Base-by-base conservation (phyloP, 768 basidiomycete species). In the Lactarius quietus region DNA sequence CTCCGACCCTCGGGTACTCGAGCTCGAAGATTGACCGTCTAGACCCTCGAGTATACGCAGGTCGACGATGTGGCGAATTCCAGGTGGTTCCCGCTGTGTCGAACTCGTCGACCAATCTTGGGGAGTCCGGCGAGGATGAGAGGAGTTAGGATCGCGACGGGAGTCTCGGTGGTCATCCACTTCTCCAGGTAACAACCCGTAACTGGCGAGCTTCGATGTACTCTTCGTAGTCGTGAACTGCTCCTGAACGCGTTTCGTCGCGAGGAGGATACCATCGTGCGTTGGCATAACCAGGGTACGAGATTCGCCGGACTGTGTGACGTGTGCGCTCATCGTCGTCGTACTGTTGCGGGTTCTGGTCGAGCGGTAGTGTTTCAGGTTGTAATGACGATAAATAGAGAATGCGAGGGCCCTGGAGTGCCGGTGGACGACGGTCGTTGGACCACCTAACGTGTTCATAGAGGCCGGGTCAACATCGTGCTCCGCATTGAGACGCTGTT, bases 331-430 rank as follows among this genome's bases (percentile, higher is more conserved):
- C 61, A 70, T 67, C 15, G 70, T 70, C 63, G 64, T 60, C 18
- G 62, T 68, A 18, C 69, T 70, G 3, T 39, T 45, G 18, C 70
- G 68, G 8, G 54, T 43, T 28, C 63, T 67, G 20, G 61, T 38
- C 18, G 68, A 56, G 17, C 55, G 64, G 43, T 67, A 68, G 64
- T 65, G 67, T 64, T 73, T 72, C 54, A 76, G 72, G 36, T 72
- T 74, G 61, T 88, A 85, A 62, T 84, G 83, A 54, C 92, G 84
- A 74, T 88, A 87, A 9, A 36, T 36, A 9, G 91, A 92, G 75
- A 92, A 92, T 1, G 89, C 92, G 35, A 83, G 76, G 4, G 88
- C 88, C 61, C 88, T 85, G 1, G 92, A 90, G 72, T 93, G 92
- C 69, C 90, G 90, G 75, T 93, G 92, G 36, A 93, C 84, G 61